Conservation (phyloP, 176 grass and related monocot species). For the Cenchrus americanus region DNA sequence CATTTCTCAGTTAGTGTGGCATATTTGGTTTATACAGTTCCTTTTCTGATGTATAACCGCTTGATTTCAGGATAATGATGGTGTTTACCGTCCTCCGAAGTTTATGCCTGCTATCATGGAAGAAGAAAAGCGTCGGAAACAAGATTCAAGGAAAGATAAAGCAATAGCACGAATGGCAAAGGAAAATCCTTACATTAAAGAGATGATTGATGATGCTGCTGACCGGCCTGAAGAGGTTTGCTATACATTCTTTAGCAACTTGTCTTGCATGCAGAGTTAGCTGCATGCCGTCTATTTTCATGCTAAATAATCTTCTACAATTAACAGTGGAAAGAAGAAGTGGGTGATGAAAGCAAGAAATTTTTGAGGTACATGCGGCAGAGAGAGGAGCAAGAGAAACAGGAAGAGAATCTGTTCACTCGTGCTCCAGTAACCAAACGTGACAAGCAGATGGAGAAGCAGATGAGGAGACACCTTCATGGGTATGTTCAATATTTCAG, state of each 20-base stretch:
- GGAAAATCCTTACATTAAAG: slow-evolving; percentile 73
- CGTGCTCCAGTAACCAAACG: slow-evolving; percentile 76
- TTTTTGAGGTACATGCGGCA: slow-evolving; percentile 62
- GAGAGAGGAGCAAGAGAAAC: slow-evolving; percentile 61
- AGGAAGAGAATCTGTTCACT: slow-evolving; percentile 82
- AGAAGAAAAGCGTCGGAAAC: slow-evolving; percentile 70
- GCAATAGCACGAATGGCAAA: slow-evolving; percentile 58
- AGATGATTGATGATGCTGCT: slow-evolving; percentile 64
- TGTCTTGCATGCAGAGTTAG: slow-evolving; percentile 24
- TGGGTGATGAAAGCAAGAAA: slow-evolving; percentile 84
- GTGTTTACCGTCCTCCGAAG: slow-evolving; percentile 76
- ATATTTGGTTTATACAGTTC: slow-evolving; percentile 9
- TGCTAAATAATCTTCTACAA: slow-evolving; percentile 18
- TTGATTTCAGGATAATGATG: slow-evolving; percentile 62
- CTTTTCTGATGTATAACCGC: slow-evolving; percentile 19
- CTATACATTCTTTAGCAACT: not conserved
- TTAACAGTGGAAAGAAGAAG: slow-evolving; percentile 69
- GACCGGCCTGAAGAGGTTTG: slow-evolving; percentile 89
- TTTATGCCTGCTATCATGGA: slow-evolving; percentile 70
- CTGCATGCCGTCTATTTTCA: slow-evolving; percentile 15
- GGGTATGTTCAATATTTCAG: slow-evolving; percentile 53
- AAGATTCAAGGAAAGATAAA: slow-evolving; percentile 77
- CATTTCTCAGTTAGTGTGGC: not conserved
- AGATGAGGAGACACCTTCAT: slow-evolving; percentile 64
- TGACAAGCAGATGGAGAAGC: slow-evolving; percentile 73